These are phyloP conservation scores for Fusarium begoniae DNA, from an alignment of 2,329 filamentous ascomycete genomes.

Conservation along the genomic window DNA sequence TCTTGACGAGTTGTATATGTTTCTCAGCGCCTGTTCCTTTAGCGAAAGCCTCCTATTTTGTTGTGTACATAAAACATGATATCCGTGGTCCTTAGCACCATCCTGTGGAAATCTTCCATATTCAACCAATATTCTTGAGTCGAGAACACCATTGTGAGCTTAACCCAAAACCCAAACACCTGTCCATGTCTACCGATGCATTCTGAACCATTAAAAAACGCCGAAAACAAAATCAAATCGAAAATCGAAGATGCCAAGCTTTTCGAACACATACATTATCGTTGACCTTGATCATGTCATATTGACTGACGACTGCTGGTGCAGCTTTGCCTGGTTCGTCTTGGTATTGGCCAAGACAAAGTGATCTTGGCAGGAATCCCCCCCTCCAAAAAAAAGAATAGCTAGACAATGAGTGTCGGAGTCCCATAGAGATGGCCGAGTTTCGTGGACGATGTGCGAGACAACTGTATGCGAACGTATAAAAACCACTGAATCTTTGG, in stretches of 20 bases:
- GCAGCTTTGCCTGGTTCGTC: background rate
- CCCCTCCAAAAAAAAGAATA: background rate
- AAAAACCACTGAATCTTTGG: background rate
- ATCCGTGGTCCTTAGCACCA: slow-evolving; percentile 24
- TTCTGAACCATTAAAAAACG: background rate
- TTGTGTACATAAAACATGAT: slow-evolving; percentile 33
- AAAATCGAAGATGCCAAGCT: background rate
- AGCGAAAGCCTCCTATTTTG: slow-evolving; percentile 33
- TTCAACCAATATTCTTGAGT: background rate
- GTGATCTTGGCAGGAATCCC: background rate
- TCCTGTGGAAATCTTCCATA: slow-evolving; percentile 1
- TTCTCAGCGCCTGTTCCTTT: slow-evolving; percentile 21
- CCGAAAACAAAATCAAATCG: background rate
- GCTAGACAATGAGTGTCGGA: background rate
- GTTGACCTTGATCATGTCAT: background rate
- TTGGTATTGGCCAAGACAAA: background rate
- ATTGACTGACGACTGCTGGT: background rate
- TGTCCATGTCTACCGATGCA: background rate
- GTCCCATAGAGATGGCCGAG: background rate
- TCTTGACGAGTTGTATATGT: slow-evolving; percentile 18
- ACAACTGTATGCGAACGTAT: background rate
- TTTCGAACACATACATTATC: background rate
- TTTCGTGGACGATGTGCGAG: background rate
- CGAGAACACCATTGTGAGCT: background rate
- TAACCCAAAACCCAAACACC: slow-evolving; percentile 10